Evolutionary conservation across 108 stramenopile species (phyloP).

Genomic region (Chaetoceros tenuissimus): DNA sequence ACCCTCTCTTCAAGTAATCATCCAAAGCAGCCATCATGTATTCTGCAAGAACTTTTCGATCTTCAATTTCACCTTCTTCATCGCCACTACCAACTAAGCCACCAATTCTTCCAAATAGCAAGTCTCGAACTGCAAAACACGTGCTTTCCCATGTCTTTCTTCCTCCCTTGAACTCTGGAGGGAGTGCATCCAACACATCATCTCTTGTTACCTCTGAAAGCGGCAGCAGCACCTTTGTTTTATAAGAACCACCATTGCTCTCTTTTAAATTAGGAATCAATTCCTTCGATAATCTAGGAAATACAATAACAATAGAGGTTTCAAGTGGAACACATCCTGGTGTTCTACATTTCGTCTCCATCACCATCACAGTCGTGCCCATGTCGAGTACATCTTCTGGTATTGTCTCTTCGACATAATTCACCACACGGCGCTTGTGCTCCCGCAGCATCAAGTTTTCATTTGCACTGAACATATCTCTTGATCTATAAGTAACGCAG

Average conservation of each 20-base stretch:
- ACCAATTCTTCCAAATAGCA: slow-evolving; percentile 73
- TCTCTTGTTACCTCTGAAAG: slow-evolving; percentile 71
- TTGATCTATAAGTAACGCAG: no score
- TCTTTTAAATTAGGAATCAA: slow-evolving; percentile 18
- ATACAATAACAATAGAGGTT: slow-evolving; percentile 75
- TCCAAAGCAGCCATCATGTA: slow-evolving; percentile 62
- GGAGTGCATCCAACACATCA: slow-evolving; percentile 76
- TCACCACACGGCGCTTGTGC: slow-evolving; percentile 74
- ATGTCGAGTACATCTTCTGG: slow-evolving; percentile 64
- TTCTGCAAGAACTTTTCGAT: slow-evolving; percentile 44
- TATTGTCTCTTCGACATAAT: slow-evolving; percentile 62
- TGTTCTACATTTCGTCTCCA: slow-evolving; percentile 76
- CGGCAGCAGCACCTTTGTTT: slow-evolving; percentile 80
- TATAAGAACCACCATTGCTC: slow-evolving; percentile 39
- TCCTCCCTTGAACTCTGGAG: slow-evolving; percentile 72
- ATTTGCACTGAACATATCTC: slow-evolving; percentile 90
- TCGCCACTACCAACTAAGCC: slow-evolving; percentile 54
- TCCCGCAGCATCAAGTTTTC: slow-evolving; percentile 77
- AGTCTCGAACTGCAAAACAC: slow-evolving; percentile 62
- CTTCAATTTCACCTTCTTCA: slow-evolving; percentile 26
- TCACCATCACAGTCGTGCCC: slow-evolving; percentile 78
- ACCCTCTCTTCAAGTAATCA: slow-evolving; percentile 56
- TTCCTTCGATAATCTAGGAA: slow-evolving; percentile 35
- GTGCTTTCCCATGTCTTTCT: slow-evolving; percentile 44
- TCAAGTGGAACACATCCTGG: slow-evolving; percentile 85